Evolutionary conservation across 2,329 filamentous ascomycete species (phyloP).

Genomic region (Xylaria sp.): DNA sequence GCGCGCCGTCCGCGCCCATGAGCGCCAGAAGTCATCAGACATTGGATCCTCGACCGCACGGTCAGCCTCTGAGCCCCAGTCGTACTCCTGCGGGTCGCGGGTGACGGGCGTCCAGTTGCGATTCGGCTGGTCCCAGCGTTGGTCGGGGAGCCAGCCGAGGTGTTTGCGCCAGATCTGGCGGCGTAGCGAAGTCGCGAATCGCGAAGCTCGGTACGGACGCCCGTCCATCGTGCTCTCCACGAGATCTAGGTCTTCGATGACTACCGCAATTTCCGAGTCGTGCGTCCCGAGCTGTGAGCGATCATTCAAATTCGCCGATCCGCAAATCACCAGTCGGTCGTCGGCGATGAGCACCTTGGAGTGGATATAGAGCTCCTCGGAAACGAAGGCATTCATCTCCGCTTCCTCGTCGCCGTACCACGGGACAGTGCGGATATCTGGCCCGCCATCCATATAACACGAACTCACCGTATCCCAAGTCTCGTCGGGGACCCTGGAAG

Average conservation of each 20-base stretch:
- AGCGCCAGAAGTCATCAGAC: conserved; percentile 70
- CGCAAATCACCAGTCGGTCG: conserved; percentile 86
- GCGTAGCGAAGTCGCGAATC: conserved; percentile 83
- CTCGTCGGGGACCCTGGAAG: conserved; percentile 62
- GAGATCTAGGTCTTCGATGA: conserved; percentile 81
- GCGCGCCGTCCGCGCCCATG: conserved; percentile 79
- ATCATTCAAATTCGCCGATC: conserved; percentile 92
- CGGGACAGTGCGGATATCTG: conserved; percentile 70
- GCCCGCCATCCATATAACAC: conserved; percentile 85
- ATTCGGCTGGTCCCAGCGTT: conserved; percentile 73
- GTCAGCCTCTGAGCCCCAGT: conserved; percentile 76
- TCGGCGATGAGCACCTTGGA: conserved; percentile 91
- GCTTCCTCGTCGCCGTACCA: conserved; percentile 66
- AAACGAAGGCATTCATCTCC: conserved; percentile 71
- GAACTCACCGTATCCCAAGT: conserved; percentile 81
- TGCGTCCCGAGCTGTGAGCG: conserved; percentile 85
- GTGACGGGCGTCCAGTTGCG: conserved; percentile 82
- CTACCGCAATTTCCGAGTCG: conserved; percentile 89
- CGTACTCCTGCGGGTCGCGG: conserved; percentile 76
- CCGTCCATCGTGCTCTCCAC: conserved; percentile 81
- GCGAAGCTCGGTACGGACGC: conserved; percentile 74
- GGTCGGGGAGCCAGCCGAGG: conserved; percentile 81
- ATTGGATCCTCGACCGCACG: conserved; percentile 80
- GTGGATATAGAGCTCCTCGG: conserved; percentile 78
- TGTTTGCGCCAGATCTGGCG: conserved; percentile 92